A percentile compares a stretch with the other conserved stretches of the same genome.
phyloP scores from a whole-genome alignment of 2,329 filamentous ascomycete species.

The Pseudogymnoascus sp. region DNA sequence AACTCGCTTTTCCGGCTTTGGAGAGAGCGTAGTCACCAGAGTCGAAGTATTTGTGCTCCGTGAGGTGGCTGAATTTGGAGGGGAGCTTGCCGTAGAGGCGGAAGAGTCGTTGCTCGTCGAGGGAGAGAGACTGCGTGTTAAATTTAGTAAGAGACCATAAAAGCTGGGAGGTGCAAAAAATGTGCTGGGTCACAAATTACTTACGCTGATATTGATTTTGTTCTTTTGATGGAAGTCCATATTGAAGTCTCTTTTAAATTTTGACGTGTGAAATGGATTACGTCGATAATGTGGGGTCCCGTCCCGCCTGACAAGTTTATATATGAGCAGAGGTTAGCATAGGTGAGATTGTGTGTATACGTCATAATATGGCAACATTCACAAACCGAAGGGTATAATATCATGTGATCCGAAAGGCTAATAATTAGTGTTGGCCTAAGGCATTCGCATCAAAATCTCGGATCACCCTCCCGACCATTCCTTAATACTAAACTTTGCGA shows the following conservation, averaged over 20 bases:
- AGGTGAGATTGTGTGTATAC: neutral
- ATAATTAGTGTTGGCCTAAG: no score
- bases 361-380: no score
- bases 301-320: neutral
- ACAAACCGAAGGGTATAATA: no score
- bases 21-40: slow-evolving; percentile 92
- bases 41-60: slow-evolving; percentile 98
- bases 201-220: slow-evolving; percentile 91
- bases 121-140: slow-evolving; percentile 63
- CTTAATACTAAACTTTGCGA: no score
- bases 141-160: neutral
- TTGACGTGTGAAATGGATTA: neutral
- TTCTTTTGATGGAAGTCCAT: slow-evolving; percentile 99
- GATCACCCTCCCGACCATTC: no score
- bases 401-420: no score
- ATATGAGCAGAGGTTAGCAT: no score
- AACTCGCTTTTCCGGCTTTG: slow-evolving; percentile 92
- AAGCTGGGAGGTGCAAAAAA: slow-evolving; percentile 4
- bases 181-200: slow-evolving; percentile 31
- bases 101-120: slow-evolving; percentile 94
- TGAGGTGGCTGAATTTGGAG: slow-evolving; percentile 93
- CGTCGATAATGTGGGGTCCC: neutral
- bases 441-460: no score
- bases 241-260: slow-evolving; percentile 23
- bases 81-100: slow-evolving; percentile 96